Percentiles rank a stretch among this genome's conserved stretches.
These are phyloP conservation scores for Ustilago crameri DNA, from an alignment of 1,284 basidiomycete genomes.

Conservation along the genomic window DNA sequence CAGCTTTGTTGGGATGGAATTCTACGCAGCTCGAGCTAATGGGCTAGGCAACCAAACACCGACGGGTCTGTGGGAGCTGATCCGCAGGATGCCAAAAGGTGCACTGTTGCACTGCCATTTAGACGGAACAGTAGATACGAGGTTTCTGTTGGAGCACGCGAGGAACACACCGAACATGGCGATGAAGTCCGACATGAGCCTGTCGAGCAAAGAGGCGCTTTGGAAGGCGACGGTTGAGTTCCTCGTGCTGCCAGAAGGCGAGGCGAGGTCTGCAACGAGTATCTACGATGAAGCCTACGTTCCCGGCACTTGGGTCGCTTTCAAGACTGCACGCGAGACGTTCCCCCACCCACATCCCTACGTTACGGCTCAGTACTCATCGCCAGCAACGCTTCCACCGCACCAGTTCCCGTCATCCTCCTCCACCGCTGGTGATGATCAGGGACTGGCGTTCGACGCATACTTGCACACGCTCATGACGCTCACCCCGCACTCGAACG, in stretches of 20 bases:
- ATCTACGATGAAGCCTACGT: constrained; percentile 43
- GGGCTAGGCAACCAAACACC: constrained; percentile 21
- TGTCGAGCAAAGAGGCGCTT: constrained; percentile 27
- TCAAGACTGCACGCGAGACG: constrained; percentile 19
- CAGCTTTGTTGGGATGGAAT: constrained; percentile 44
- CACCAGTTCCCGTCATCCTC: constrained; percentile 9
- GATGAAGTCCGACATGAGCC: constrained; percentile 38
- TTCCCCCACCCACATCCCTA: constrained; percentile 51
- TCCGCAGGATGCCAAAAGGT: constrained; percentile 54
- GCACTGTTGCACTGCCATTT: constrained; percentile 58
- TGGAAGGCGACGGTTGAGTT: constrained; percentile 45
- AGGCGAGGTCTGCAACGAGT: constrained; percentile 14
- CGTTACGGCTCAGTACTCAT: constrained; percentile 2
- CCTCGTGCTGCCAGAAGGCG: constrained; percentile 25
- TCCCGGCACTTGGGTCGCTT: constrained; percentile 47
- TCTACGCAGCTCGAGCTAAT: constrained; percentile 32
- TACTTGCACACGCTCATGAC: constrained; percentile 55
- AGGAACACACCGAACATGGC: constrained; percentile 32
- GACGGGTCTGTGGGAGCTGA: constrained; percentile 29
- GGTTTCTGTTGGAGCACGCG: constrained; percentile 43
- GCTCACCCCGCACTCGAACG: constrained; percentile 42
- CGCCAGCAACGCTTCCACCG: constrained; percentile 13
- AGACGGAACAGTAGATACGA: constrained; percentile 56
- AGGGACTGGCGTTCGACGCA: constrained; percentile 40
- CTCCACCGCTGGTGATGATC: background rate